Evolutionary conservation across 306 rosid species (phyloP).

Genomic region (Malus sylvestris): DNA sequence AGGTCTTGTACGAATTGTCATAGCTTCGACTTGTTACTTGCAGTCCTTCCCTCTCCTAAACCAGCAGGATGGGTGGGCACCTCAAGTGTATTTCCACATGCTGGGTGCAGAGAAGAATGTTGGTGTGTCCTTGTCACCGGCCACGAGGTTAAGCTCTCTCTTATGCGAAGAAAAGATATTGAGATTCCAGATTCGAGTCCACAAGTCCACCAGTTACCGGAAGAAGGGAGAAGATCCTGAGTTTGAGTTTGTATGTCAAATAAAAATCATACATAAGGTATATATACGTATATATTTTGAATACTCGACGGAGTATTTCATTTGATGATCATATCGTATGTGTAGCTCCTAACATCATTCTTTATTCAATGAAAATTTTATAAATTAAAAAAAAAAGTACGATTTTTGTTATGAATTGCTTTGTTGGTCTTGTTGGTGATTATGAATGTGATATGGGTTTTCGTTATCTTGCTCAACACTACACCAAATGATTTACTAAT

Average conservation of each 20-base stretch:
- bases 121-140: neutral
- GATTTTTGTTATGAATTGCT: no score
- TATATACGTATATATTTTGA: neutral
- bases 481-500: no score
- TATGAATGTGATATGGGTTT: no score
- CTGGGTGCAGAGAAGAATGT: neutral
- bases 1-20: constrained; percentile 31
- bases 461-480: no score
- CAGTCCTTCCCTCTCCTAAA: no score
- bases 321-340: neutral
- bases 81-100: no score
- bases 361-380: neutral
- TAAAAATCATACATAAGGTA: neutral
- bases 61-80: no score
- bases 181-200: neutral
- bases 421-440: no score
- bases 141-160: neutral
- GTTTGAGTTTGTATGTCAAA: neutral
- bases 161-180: neutral
- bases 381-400: no score
- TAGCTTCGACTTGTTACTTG: neutral
- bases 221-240: constrained; percentile 7
- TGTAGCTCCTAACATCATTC: neutral
- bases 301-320: neutral
- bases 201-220: neutral